Evolutionary conservation across 371 early-diverging fungal species (phyloP), one percentile per base, ranked within the genome.

Genomic region (Neoconidiobolus thromboides): DNA sequence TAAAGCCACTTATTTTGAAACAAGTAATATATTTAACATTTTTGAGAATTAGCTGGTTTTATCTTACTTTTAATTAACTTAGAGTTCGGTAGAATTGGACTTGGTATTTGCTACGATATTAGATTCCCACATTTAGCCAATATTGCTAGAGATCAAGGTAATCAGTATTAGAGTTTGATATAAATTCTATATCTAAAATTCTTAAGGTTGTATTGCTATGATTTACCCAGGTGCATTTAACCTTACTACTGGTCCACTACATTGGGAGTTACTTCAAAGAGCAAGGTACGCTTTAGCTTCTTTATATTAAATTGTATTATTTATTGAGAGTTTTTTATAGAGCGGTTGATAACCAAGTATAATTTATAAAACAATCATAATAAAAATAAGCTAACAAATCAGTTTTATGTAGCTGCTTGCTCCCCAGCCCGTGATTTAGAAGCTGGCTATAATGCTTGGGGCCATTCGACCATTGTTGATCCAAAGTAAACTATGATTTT

Each of bases 191-290:
- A 14, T 10, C 14, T 47, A 14, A 7, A 43, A 4, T 36, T 55
- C 38, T n/a, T 36, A 53, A 70, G 87, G 91, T 1, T 90, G 91
- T 63, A 68, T 91, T 42, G 87, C 83, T 7, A 92, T 97, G 95
- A 74, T 95, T 41, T 96, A 93, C 65, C 97, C 96, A n/a, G 90
- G 87, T 1, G 96, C 95, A 0, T 96, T 96, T 71, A 95, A 96
- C 69, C 79, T 80, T 75, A 88, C 87, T 2, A 96, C 96, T 2
- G 95, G 96, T 7, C 94, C 95, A 2, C 58, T 89, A 62, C 87
- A 93, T 62, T 97, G 96, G 95, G 95, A 97, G 66, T 69, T 94
- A 43, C 67, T 96, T 55, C 82, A 85, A 65, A 77, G 95, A 1
- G 87, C 93, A 0, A 72, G 94, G 64, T 87, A 81, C n/a, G 62